Conservation (phyloP, 192 early-diverging fungal species). For the Coemansia sp. region DNA sequence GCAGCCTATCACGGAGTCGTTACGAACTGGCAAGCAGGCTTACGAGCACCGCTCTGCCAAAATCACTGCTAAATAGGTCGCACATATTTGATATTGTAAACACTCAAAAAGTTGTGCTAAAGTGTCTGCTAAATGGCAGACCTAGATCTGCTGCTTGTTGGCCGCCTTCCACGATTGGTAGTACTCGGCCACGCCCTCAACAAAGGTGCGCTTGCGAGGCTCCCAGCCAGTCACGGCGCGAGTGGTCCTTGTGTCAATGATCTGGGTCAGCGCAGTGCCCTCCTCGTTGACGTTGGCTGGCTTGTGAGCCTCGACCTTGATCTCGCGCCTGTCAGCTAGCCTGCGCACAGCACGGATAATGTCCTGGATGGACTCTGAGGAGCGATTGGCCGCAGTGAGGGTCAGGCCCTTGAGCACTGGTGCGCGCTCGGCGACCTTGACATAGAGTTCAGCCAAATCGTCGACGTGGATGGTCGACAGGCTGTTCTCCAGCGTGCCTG, state of each 20-base stretch:
- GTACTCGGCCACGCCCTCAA: conserved; percentile 11
- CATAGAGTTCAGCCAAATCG: conserved; percentile 14
- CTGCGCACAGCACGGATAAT: conserved; percentile 10
- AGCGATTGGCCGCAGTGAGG: conserved; percentile 9
- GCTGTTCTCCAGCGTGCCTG: conserved; percentile 1
- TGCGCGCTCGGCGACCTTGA: conserved; percentile 2
- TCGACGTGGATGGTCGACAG: conserved; percentile 18
- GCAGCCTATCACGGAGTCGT: conserved; percentile 42
- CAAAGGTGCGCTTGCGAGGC: conserved; percentile 14
- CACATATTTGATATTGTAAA: background rate
- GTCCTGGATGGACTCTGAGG: conserved; percentile 5
- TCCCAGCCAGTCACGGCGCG: conserved; percentile 6
- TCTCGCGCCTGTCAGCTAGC: background rate
- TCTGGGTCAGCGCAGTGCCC: conserved; percentile 5
- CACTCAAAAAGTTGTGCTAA: background rate
- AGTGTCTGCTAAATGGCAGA: background rate
- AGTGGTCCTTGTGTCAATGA: conserved; percentile 7
- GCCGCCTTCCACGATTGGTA: conserved; percentile 10
- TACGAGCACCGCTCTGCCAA: conserved; percentile 12
- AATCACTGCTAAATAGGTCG: background rate
- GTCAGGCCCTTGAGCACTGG: conserved; percentile 3
- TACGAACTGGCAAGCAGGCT: conserved; percentile 24
- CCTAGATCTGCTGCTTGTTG: background rate
- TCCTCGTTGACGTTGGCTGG: background rate
- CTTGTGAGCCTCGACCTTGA: conserved; percentile 3